phyloP scores from a whole-genome alignment of 345 rosid species.

The Reutealis trisperma region DNA sequence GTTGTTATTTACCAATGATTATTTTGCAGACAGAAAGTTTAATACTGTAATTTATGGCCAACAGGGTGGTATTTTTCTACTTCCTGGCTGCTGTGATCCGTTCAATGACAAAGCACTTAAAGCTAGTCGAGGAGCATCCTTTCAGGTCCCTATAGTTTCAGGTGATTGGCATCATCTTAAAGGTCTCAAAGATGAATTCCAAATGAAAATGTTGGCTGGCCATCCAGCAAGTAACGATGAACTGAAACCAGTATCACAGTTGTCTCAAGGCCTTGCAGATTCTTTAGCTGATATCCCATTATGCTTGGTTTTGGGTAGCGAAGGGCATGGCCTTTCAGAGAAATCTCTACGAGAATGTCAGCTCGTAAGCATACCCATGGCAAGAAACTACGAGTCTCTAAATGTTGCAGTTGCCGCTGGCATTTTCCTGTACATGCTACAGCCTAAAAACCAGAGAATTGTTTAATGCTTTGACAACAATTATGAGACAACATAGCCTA shows the following conservation, averaged over 20 bases:
- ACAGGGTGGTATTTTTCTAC: conserved; percentile 89
- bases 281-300: conserved; percentile 50
- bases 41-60: not conserved
- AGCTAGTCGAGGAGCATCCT: conserved; percentile 93
- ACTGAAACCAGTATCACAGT: conserved; percentile 37
- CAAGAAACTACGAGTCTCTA: conserved; percentile 81
- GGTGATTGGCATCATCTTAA: conserved; percentile 76
- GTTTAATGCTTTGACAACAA: not conserved
- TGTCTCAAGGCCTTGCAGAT: conserved; percentile 51
- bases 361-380: conserved; percentile 89
- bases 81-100: conserved; percentile 96
- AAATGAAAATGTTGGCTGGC: conserved; percentile 82
- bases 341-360: conserved; percentile 56
- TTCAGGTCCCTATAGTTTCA: conserved; percentile 76
- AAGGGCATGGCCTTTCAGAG: conserved; percentile 79
- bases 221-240: conserved; percentile 60
- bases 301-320: conserved; percentile 85
- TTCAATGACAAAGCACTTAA: conserved; percentile 82
- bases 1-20: not conserved
- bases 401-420: conserved; percentile 97
- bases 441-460: conserved; percentile 33
- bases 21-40: not conserved
- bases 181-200: conserved; percentile 47
- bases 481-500: conserved; percentile 22
- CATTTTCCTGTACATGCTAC: conserved; percentile 76